Percentiles rank a stretch among this genome's conserved stretches.
phyloP scores from a whole-genome alignment of 2,329 filamentous ascomycete genomes.

The Microcyclospora tardicrescens region DNA sequence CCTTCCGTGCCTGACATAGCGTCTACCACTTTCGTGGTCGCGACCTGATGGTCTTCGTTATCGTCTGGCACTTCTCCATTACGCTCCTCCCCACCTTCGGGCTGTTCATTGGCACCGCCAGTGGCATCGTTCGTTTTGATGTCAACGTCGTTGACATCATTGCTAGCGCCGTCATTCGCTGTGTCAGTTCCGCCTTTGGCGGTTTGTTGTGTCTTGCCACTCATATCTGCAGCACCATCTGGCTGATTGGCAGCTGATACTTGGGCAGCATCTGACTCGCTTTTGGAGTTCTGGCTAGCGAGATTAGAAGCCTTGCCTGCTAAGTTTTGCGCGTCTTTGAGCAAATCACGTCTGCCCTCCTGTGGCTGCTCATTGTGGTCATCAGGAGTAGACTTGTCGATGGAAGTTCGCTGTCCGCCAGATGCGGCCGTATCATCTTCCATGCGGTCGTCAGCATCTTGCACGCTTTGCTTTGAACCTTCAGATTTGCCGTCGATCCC shows the following conservation, averaged over 20 bases:
- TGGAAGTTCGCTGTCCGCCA: constrained; percentile 23
- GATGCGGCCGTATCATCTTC: constrained; percentile 26
- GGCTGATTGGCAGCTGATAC: constrained; percentile 20
- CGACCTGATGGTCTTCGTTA: no score
- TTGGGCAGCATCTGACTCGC: not conserved
- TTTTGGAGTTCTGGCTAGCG: constrained; percentile 26
- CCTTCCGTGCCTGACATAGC: no score
- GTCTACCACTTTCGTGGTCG: no score
- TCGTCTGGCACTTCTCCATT: no score
- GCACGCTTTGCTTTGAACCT: constrained; percentile 32
- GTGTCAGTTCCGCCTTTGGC: constrained; percentile 22
- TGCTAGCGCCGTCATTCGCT: constrained; percentile 1
- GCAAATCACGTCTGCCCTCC: constrained; percentile 24
- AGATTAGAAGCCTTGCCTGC: constrained; percentile 35
- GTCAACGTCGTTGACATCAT: no score
- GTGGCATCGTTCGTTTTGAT: no score
- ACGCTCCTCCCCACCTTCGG: no score
- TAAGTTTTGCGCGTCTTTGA: constrained; percentile 33
- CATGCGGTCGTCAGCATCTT: constrained; percentile 24
- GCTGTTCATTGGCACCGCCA: no score
- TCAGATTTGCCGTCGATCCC: constrained; percentile 27
- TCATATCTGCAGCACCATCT: constrained; percentile 23
- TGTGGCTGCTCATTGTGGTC: constrained; percentile 14
- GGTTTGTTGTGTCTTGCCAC: constrained; percentile 18
- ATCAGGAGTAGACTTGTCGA: constrained; percentile 17